Evolutionary conservation across 2,329 filamentous ascomycete genomes (phyloP), one percentile per base, ranked within the genome.

Genomic region (Sporothrix phasma): DNA sequence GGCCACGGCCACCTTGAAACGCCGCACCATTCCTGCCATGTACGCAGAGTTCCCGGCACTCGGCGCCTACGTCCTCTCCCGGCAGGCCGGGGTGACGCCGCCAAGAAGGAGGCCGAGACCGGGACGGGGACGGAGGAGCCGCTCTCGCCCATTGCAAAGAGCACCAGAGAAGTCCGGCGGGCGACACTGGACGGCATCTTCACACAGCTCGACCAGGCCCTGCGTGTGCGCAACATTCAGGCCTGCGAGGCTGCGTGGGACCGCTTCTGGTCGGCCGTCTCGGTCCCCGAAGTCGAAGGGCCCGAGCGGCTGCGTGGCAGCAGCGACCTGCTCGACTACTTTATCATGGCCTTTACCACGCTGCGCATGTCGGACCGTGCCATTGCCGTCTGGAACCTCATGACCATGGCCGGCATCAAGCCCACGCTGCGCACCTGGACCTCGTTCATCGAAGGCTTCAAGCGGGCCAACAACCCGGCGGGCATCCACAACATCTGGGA

Each of bases 391-490:
- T 73, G 81, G 69, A 74, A 76, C 37, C 64, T 76, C 49, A 82
- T 82, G 78, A 68, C 71, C 37, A 68, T 70, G 45, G 67, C 81
- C 61, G 83, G 81, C 1, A 71, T 88, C 34, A 73, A 76, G 64
- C 87, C 89, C 15, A 85, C 80, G 6, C 70, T 87, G 63, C 81
- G 77, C 68, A 88, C 89, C 0, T 94, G 88, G 83, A 88, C 85
- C 45, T 77, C 83, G 49, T 88, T 94, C 82, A 83, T 94, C 68
- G 80, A 84, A 64, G 89, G 89, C 1, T 90, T 86, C 74, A 83
- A 81, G 70, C 79, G 78, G 59, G 79, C 83, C 59, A 79, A 79
- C 62, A 85, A 90, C 69, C 68, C 78, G 0, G 72, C 77, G n/a
- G 84, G 81, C 24, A 77, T 92, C 66, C 82, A 87, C 63, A 79